Evolutionary conservation across 345 rosid genomes (phyloP).

Genomic region (Bruguiera sexangula): DNA sequence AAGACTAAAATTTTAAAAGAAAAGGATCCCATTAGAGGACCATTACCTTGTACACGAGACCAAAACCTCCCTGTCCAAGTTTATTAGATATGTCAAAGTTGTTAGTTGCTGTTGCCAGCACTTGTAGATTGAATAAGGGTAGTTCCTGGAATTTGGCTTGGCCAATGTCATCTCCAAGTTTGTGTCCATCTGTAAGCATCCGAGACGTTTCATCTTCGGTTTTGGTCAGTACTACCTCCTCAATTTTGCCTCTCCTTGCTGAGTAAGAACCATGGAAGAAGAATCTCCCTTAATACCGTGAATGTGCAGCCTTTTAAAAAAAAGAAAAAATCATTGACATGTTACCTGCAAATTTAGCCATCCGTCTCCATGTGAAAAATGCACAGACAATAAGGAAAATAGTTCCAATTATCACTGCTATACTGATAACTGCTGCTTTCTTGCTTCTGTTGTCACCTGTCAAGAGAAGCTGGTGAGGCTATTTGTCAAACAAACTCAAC

Average conservation of each 20-base stretch:
- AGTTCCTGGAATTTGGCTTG: conserved; percentile 6
- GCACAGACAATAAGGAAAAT: background rate
- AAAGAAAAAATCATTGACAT: too few species aligned
- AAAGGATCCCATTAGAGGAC: too few species aligned
- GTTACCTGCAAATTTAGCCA: background rate
- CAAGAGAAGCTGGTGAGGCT: background rate
- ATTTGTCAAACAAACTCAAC: background rate
- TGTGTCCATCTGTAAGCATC: too few species aligned
- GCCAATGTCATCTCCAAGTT: background rate
- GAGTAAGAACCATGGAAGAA: background rate
- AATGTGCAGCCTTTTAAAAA: too few species aligned
- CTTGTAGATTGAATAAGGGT: conserved; percentile 10
- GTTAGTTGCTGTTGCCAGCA: conserved; percentile 13
- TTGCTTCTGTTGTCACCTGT: conserved; percentile 7
- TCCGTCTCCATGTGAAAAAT: background rate
- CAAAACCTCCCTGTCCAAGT: conserved; percentile 30
- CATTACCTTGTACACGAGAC: conserved; percentile 24
- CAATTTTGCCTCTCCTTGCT: background rate
- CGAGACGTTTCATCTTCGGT: too few species aligned
- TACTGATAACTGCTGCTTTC: background rate
- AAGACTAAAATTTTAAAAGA: background rate
- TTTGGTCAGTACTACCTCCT: background rate
- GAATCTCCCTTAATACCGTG: too few species aligned
- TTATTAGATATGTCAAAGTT: conserved; percentile 11
- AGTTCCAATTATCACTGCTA: background rate